Base-by-base conservation (phyloP, 2,329 filamentous ascomycete genomes). In the Epichloe aotearoae region DNA sequence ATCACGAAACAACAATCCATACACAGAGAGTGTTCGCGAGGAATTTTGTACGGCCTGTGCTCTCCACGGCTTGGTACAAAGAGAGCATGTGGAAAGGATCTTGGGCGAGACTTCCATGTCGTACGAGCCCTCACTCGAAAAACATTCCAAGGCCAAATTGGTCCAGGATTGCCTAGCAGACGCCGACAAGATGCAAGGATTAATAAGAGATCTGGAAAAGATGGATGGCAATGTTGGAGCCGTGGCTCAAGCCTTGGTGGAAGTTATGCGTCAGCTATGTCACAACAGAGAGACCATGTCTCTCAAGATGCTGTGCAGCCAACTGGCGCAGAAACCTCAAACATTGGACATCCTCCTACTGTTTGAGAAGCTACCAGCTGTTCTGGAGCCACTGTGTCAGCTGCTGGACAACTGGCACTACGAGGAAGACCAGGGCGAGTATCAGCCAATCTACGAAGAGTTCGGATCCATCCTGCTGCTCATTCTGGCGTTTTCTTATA, bases 141-240 rank as follows among this genome's bases (percentile, higher is more conserved):
- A 83, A 52, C 88, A 88, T 58, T 75, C 78, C 45, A 93, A 91
- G 64, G 86, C 93, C 30, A 77, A 82, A 33, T 71, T 98, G 12
- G 78, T 95, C 0, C 76, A 81, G 46, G 83, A 93, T 61, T 95
- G 89, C 55, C 76, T 84, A 46, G 76, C 79, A 11, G 88, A 94
- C 57, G 79, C 83, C 1, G 85, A 88, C 54, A 80, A 83, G 55
- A 80, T 86, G 1, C 85, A 89, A 56, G 78, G 82, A 42, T 73
- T 95, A 34, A 80, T 96, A 40, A 79, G 82, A 39, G 88, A 95
- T 59, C 73, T 98, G 23, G 88, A 95, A 51, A 84, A 84, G 47
- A 89, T 93, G 76, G 88, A 95, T 60, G 91, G 91, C 1, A 96
- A 96, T 64, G 88, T 88, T 2, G 88, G 87, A 2, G 88, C 88